Evolutionary conservation across 23 red algal species (phyloP), one percentile per base, ranked within the genome.

Genomic region (Chondrus crispus): DNA sequence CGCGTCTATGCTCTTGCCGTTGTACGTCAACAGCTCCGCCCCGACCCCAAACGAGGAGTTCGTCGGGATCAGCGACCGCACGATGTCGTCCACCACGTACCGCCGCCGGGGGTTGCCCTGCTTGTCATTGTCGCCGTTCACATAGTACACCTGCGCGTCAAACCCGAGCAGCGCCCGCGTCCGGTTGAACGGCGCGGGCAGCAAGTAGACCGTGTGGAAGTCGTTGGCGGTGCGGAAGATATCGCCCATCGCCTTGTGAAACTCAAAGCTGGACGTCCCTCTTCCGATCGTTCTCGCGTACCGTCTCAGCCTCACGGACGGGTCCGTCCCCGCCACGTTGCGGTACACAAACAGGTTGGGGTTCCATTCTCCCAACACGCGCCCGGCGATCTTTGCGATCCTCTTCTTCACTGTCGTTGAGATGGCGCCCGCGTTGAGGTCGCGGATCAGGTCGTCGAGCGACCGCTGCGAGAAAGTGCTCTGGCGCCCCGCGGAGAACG

Each of bases 11-110:
- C 45, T 42, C 4, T 8, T 32, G 16, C 35, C 35, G 20, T 81
- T 51, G 45, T 48, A 81, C 36, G 76, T 45, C 7, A 53, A 48
- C 26, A 81, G 49, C 22, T 33, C 39, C 16, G 46, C 41, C 5
- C 42, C 76, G 45, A 81, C 24, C 16, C 46, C 51, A 81, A 81
- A 81, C 5, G 76, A 37, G 46, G 76, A 48, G 19, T 81, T 45
- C n/a, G n/a, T n/a, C n/a, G n/a, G n/a, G 6, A 32, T 22, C 0
- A 66, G 60, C 26, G 26, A 22, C 26, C 26, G 9, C 26, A 32
- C 60, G 60, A 66, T 32, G 7, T 22, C 26, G 18, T 66, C 35
- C 6, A 66, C 60, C 26, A 66, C 6, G 60, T 66, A 66, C 9
- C 60, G 60, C n/a, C n/a, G n/a, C n/a, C n/a, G n/a, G n/a, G n/a